phyloP scores from a whole-genome alignment of 805 yeast genomes.

The Metschnikowia aberdeeniae region DNA sequence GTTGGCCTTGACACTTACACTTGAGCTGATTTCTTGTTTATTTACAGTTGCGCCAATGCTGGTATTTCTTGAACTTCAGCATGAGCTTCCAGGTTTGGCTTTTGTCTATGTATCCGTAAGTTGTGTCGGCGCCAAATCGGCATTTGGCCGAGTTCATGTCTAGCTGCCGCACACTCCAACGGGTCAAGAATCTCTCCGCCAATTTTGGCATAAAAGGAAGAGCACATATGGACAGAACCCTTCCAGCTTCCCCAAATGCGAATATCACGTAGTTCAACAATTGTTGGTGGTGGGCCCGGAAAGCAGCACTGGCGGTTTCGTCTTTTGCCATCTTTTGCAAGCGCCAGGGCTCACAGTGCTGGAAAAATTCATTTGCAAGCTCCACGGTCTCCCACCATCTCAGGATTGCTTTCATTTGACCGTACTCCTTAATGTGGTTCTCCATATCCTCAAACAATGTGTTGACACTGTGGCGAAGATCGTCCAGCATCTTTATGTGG shows the following conservation, averaged over 20 bases:
- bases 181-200: conserved; percentile 55
- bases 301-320: conserved; percentile 17
- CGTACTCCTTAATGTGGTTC: conserved; percentile 41
- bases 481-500: conserved; percentile 4
- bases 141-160: conserved; percentile 45
- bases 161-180: conserved; percentile 43
- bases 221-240: conserved; percentile 63
- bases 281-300: conserved; percentile 7
- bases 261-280: conserved; percentile 52
- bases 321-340: conserved; percentile 26
- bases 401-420: conserved; percentile 52
- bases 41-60: neutral
- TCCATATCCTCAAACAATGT: conserved; percentile 32
- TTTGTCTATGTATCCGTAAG: conserved; percentile 8
- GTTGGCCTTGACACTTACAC: no score
- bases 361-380: conserved; percentile 63
- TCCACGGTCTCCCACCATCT: conserved; percentile 58
- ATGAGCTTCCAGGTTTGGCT: conserved; percentile 10
- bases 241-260: conserved; percentile 63
- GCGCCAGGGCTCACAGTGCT: conserved; percentile 74
- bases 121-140: conserved; percentile 51
- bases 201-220: conserved; percentile 73
- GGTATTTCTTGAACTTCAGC: conserved; percentile 10
- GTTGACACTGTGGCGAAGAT: conserved; percentile 9
- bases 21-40: neutral